Evolutionary conservation across 495 filamentous ascomycete species (phyloP).

Genomic region (Chaetomium cochliodes): DNA sequence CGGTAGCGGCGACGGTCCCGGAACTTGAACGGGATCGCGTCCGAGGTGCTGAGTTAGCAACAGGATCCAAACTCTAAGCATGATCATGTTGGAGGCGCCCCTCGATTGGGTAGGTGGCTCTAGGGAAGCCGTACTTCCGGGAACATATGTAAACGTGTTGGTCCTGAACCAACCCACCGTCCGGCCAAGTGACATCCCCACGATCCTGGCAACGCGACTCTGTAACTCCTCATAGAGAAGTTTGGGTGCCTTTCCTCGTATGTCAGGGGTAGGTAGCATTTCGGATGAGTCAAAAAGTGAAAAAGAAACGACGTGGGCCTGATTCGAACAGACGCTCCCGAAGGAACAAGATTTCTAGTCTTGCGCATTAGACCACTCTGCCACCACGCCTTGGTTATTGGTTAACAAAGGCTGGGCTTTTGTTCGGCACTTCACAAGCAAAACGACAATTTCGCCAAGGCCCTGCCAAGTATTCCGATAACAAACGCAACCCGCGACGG

Average conservation of each 20-base stretch:
- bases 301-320: slow-evolving; percentile 28
- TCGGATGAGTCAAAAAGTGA: not conserved
- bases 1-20: too few relatives aligned
- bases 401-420: not conserved
- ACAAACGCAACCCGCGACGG: slow-evolving; percentile 1
- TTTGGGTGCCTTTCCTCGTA: too few relatives aligned
- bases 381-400: slow-evolving; percentile 21
- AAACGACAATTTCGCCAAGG: not conserved
- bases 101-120: too few relatives aligned
- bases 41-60: too few relatives aligned
- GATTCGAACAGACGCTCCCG: slow-evolving; percentile 32
- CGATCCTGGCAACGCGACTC: too few relatives aligned
- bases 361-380: slow-evolving; percentile 30
- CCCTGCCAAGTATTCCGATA: not conserved
- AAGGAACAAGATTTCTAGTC: slow-evolving; percentile 33
- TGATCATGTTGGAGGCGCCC: too few relatives aligned
- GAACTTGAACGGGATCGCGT: too few relatives aligned
- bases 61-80: not conserved
- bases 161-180: not conserved
- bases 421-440: not conserved
- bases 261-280: too few relatives aligned
- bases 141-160: not conserved
- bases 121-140: not conserved
- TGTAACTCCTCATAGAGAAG: too few relatives aligned
- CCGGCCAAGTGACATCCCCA: too few relatives aligned